These are phyloP conservation scores for Capronia americana DNA, from an alignment of 2,329 filamentous ascomycete species.

Conservation along the genomic window DNA sequence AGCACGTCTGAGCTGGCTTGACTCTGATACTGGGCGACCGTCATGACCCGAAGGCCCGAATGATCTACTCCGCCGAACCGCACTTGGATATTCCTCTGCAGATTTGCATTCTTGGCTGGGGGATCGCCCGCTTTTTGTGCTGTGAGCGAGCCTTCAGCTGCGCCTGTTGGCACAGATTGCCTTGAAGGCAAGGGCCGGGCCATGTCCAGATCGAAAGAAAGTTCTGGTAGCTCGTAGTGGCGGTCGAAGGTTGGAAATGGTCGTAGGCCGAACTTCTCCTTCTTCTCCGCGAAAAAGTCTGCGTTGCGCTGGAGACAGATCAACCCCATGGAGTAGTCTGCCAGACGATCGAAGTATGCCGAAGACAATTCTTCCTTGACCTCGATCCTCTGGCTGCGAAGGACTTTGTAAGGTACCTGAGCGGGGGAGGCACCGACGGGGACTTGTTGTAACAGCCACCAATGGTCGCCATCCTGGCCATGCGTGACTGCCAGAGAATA, in stretches of 20 bases:
- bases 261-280: constrained; percentile 27
- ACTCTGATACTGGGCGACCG: constrained; percentile 27
- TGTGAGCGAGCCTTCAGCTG: neutral
- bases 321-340: constrained; percentile 32
- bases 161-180: neutral
- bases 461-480: constrained; percentile 74
- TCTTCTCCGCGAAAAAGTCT: constrained; percentile 26
- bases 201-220: constrained; percentile 31
- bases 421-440: neutral
- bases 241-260: constrained; percentile 28
- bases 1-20: constrained; percentile 29
- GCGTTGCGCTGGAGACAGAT: constrained; percentile 34
- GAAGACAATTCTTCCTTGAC: constrained; percentile 30
- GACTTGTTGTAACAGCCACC: constrained; percentile 69
- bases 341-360: constrained; percentile 35
- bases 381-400: constrained; percentile 31
- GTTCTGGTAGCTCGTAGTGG: constrained; percentile 28
- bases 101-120: neutral
- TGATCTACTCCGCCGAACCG: constrained; percentile 32
- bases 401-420: constrained; percentile 26
- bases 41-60: constrained; percentile 11
- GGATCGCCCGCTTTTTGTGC: neutral
- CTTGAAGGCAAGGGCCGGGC: constrained; percentile 11
- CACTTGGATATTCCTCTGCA: constrained; percentile 25
- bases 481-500: constrained; percentile 78